These are phyloP conservation scores for Sclerotinia spermophila DNA, from an alignment of 2,329 filamentous ascomycete genomes.

Conservation along the genomic window DNA sequence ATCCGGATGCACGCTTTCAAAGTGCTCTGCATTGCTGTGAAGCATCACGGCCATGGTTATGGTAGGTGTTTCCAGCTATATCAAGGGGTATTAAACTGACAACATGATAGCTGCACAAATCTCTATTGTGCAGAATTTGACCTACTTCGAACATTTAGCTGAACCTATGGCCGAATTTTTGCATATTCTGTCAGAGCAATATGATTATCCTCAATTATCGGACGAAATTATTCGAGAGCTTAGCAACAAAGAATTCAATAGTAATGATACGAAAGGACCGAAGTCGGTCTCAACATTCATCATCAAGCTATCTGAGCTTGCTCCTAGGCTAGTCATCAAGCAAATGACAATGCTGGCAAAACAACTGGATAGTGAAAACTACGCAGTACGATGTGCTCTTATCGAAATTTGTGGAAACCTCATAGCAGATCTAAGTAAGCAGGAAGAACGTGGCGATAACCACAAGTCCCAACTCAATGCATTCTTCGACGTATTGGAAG, in stretches of 20 bases:
- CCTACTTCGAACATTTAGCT: slow-evolving; percentile 97
- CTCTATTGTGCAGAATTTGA: slow-evolving; percentile 94
- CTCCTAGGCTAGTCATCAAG: slow-evolving; percentile 88
- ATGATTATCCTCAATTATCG: slow-evolving; percentile 92
- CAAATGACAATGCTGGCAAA: slow-evolving; percentile 96
- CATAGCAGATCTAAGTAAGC: slow-evolving; percentile 82
- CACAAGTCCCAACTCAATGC: slow-evolving; percentile 93
- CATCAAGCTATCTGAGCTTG: slow-evolving; percentile 86
- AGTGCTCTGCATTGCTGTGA: slow-evolving; percentile 91
- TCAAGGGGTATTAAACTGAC: slow-evolving; percentile 25
- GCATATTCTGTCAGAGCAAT: slow-evolving; percentile 92
- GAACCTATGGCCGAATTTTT: slow-evolving; percentile 99
- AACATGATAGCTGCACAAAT: slow-evolving; percentile 77
- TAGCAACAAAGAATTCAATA: slow-evolving; percentile 97
- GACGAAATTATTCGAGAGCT: slow-evolving; percentile 92
- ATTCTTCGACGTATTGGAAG: slow-evolving; percentile 95
- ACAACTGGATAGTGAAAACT: slow-evolving; percentile 94
- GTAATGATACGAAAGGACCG: slow-evolving; percentile 89
- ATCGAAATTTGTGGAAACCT: slow-evolving; percentile 98
- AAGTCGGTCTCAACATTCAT: slow-evolving; percentile 96
- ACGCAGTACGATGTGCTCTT: slow-evolving; percentile 86
- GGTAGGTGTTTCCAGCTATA: slow-evolving; percentile 51
- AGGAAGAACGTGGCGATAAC: slow-evolving; percentile 87
- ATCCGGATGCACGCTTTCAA: slow-evolving; percentile 98
- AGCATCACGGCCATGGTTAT: slow-evolving; percentile 96